A percentile compares a stretch with the other conserved stretches of the same genome.
phyloP scores from a whole-genome alignment of 1,284 basidiomycete species.

The Heliocybe sulcata region DNA sequence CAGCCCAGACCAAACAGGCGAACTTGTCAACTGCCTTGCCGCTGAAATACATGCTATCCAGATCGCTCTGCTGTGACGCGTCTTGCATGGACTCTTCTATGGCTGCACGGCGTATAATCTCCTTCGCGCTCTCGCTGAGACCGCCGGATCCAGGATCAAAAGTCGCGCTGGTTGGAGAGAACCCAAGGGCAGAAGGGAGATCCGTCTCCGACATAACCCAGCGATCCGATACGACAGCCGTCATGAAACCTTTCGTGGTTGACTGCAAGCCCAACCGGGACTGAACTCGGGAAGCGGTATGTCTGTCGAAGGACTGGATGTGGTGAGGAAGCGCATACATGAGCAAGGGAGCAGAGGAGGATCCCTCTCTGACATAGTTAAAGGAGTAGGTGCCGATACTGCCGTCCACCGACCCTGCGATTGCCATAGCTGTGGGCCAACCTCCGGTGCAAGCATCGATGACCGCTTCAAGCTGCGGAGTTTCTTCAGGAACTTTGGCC shows the following conservation, averaged over 20 bases:
- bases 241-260: not conserved
- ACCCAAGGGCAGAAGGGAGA: not conserved
- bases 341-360: not conserved
- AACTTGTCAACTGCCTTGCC: slow-evolving; percentile 1
- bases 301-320: not conserved
- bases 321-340: not conserved
- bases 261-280: not conserved
- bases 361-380: not conserved
- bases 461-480: not conserved
- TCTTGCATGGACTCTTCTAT: not conserved
- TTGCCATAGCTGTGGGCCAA: not conserved
- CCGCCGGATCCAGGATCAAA: not conserved
- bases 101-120: not conserved
- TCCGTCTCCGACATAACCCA: not conserved
- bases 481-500: not conserved
- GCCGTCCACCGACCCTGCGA: not conserved
- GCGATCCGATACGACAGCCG: not conserved
- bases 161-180: not conserved
- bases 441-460: not conserved
- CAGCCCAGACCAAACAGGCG: not conserved
- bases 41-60: slow-evolving; percentile 3
- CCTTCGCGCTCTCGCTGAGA: not conserved
- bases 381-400: not conserved
- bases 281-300: not conserved
- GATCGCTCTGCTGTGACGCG: not conserved